Conservation (phyloP, 306 rosid species). For the Quercus gilva region DNA sequence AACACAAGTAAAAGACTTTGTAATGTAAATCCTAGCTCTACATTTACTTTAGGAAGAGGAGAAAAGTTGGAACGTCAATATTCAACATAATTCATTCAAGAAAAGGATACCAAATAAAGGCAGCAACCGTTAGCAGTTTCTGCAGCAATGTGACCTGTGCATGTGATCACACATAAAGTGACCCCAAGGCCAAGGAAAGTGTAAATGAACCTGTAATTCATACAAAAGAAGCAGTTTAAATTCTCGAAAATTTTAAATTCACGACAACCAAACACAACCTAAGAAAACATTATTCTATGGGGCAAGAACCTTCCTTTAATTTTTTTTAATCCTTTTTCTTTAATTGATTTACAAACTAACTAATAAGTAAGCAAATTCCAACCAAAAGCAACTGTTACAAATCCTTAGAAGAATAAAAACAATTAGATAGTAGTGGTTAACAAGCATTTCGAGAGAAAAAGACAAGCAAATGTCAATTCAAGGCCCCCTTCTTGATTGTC, state of each 20-base stretch:
- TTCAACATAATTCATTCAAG: not conserved
- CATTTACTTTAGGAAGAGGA: not conserved
- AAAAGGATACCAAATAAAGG: conserved; percentile 78
- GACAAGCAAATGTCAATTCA: not conserved
- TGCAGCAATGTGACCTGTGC: conserved; percentile 79
- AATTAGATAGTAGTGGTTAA: not conserved
- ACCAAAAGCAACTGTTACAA: not conserved
- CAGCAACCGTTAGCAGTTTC: conserved; percentile 77
- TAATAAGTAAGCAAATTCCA: not conserved
- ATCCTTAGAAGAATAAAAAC: not conserved
- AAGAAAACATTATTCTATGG: too few species aligned
- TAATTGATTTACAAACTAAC: not conserved
- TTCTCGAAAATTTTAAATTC: too few species aligned
- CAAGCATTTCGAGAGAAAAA: not conserved
- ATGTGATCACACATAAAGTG: conserved; percentile 59
- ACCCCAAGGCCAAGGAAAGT: conserved; percentile 67
- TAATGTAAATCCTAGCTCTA: not conserved
- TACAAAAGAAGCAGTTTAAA: not conserved
- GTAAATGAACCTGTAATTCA: conserved; percentile 73
- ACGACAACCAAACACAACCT: too few species aligned
- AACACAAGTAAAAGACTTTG: not conserved
- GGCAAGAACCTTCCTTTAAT: too few species aligned
- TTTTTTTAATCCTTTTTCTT: not conserved
- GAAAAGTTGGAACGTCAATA: not conserved
- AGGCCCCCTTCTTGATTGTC: not conserved